Evolutionary conservation across 2,329 filamentous ascomycete genomes (phyloP).

Genomic region (Phoma sp.): DNA sequence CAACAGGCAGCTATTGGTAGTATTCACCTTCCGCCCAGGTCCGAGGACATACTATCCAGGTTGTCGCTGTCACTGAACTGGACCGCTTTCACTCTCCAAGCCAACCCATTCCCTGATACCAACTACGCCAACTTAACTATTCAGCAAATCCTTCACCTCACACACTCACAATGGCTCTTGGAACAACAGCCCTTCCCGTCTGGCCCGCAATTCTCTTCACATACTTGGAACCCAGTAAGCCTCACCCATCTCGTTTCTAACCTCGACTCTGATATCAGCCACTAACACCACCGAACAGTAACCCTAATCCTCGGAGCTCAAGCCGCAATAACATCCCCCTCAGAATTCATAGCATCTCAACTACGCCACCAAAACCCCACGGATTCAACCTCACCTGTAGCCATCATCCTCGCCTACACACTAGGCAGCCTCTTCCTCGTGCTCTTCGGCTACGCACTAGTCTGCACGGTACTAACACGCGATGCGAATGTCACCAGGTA

Average conservation of each 20-base stretch:
- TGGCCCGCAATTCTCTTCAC: constrained; percentile 38
- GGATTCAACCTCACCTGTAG: constrained; percentile 10
- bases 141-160: no score
- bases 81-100: no score
- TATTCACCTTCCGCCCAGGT: no score
- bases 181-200: constrained; percentile 27
- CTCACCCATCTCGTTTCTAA: no score
- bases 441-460: constrained; percentile 25
- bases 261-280: no score
- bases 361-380: constrained; percentile 18
- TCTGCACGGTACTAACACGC: constrained; percentile 35
- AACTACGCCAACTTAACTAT: no score
- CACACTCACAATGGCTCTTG: constrained; percentile 29
- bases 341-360: constrained; percentile 25
- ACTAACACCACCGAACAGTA: no score
- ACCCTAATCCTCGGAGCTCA: constrained; percentile 23
- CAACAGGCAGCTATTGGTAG: no score
- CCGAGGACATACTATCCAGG: no score
- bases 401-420: constrained; percentile 28
- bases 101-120: background rate
- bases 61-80: no score
- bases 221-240: constrained; percentile 34
- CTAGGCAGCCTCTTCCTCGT: constrained; percentile 36
- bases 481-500: constrained; percentile 29
- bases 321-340: constrained; percentile 20